phyloP scores from a whole-genome alignment of 495 filamentous ascomycete species.

The Hyaloscypha bicolor region DNA sequence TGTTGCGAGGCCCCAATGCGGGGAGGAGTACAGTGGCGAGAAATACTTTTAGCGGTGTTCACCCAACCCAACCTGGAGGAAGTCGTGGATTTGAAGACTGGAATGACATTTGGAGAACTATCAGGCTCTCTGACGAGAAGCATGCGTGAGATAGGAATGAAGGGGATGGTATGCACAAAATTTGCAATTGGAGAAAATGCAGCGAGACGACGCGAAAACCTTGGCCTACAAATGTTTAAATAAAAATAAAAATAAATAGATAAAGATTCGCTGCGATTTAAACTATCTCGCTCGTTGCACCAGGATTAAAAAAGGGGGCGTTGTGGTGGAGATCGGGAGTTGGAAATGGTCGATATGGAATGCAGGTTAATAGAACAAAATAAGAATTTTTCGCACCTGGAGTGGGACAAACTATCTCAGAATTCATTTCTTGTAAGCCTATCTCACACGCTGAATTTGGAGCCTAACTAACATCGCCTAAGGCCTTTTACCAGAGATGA shows the following conservation, averaged over 20 bases:
- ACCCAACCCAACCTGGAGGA: not conserved
- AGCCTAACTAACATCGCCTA: constrained; percentile 3
- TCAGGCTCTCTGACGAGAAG: constrained; percentile 2
- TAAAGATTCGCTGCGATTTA: not conserved
- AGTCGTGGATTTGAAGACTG: not conserved
- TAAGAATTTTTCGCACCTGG: constrained; percentile 24
- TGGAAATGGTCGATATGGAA: not conserved
- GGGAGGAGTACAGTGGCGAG: not conserved
- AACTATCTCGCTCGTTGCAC: not conserved
- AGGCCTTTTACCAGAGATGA: constrained; percentile 45
- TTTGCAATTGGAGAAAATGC: not conserved
- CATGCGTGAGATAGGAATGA: not conserved
- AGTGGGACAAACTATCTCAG: constrained; percentile 41
- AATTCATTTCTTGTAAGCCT: constrained; percentile 41
- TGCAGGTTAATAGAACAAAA: constrained; percentile 26
- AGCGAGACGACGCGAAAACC: not conserved
- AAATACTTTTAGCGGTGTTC: constrained; percentile 3
- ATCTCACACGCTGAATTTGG: not conserved
- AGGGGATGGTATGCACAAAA: not conserved
- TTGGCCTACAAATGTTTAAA: not conserved
- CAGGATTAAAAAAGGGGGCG: not conserved
- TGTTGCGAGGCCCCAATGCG: not conserved
- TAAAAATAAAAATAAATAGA: not conserved
- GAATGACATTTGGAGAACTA: constrained; percentile 2
- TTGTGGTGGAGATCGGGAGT: not conserved